phyloP scores from a whole-genome alignment of 2,329 filamentous ascomycete genomes.

The Trichoderma polysporum region DNA sequence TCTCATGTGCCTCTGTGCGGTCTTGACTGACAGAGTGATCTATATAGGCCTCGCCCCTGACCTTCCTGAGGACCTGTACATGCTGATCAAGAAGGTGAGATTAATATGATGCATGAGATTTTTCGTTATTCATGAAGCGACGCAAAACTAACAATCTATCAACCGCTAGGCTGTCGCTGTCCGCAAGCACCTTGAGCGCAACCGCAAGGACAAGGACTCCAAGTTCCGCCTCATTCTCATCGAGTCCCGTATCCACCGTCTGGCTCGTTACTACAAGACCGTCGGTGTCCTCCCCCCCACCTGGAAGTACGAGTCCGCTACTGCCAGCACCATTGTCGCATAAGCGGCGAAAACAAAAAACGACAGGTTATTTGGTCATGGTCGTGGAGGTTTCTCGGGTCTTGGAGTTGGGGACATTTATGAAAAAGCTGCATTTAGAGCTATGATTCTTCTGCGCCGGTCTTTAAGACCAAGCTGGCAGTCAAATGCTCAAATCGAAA shows the following conservation, averaged over 20 bases:
- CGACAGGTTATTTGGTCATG: slow-evolving; percentile 18
- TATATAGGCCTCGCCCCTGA: slow-evolving; percentile 90
- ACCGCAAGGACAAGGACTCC: slow-evolving; percentile 99
- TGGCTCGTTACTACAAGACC: slow-evolving; percentile 99
- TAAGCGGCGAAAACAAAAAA: slow-evolving; percentile 17
- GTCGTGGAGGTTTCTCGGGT: slow-evolving; percentile 39
- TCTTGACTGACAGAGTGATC: slow-evolving; percentile 93
- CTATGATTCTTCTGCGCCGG: slow-evolving; percentile 43
- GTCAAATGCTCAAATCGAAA: slow-evolving; percentile 38
- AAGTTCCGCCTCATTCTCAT: slow-evolving; percentile 99
- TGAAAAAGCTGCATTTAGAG: slow-evolving; percentile 47
- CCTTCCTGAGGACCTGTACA: slow-evolving; percentile 99
- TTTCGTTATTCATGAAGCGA: background rate
- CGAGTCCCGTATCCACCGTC: slow-evolving; percentile 99
- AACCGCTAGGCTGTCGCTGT: slow-evolving; percentile 81
- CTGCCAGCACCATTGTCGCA: slow-evolving; percentile 88
- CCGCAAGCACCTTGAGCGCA: slow-evolving; percentile 99
- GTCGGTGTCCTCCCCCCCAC: slow-evolving; percentile 81
- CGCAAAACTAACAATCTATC: background rate
- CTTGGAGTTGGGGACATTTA: slow-evolving; percentile 46
- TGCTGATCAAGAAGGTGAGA: slow-evolving; percentile 98
- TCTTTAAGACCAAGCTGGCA: slow-evolving; percentile 35
- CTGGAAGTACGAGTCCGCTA: slow-evolving; percentile 99
- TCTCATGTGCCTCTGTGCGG: slow-evolving; percentile 76
- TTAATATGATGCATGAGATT: slow-evolving; percentile 16